Conservation (phyloP, 208 protist species). For the Leishmania braziliensis region DNA sequence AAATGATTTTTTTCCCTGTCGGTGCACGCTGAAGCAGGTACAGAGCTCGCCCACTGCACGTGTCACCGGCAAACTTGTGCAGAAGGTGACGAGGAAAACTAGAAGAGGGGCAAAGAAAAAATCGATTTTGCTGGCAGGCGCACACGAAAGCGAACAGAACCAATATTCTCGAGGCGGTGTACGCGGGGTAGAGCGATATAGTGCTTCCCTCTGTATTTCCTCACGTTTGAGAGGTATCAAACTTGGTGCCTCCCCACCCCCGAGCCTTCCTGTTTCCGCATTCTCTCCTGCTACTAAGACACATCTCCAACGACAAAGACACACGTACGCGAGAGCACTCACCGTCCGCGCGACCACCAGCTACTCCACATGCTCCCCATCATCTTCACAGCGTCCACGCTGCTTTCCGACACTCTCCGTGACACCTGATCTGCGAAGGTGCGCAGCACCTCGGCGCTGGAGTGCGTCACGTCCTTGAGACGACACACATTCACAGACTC, state of each 20-base stretch:
- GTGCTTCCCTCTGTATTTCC: not conserved
- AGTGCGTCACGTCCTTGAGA: slow-evolving; percentile 60
- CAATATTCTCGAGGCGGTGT: not conserved
- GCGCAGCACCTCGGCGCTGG: slow-evolving; percentile 37
- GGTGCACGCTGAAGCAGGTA: no score
- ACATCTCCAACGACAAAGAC: not conserved
- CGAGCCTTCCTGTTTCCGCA: not conserved
- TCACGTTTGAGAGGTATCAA: not conserved
- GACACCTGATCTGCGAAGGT: slow-evolving; percentile 43
- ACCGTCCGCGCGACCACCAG: slow-evolving; percentile 22
- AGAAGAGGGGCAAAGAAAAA: not conserved
- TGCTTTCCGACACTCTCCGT: slow-evolving; percentile 27
- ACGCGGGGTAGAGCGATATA: not conserved
- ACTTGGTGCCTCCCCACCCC: not conserved
- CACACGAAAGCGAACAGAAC: not conserved
- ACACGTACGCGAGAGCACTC: not conserved
- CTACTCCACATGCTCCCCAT: slow-evolving; percentile 29
- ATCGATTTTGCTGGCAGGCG: not conserved
- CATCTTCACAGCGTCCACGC: slow-evolving; percentile 34
- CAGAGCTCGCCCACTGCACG: not conserved
- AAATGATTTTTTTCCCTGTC: not conserved
- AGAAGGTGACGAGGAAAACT: not conserved
- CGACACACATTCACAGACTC: slow-evolving; percentile 59
- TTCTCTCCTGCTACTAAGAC: not conserved
- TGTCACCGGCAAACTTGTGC: not conserved